Evolutionary conservation across 2,329 filamentous ascomycete genomes (phyloP).

Genomic region (Phialocephala sp.): DNA sequence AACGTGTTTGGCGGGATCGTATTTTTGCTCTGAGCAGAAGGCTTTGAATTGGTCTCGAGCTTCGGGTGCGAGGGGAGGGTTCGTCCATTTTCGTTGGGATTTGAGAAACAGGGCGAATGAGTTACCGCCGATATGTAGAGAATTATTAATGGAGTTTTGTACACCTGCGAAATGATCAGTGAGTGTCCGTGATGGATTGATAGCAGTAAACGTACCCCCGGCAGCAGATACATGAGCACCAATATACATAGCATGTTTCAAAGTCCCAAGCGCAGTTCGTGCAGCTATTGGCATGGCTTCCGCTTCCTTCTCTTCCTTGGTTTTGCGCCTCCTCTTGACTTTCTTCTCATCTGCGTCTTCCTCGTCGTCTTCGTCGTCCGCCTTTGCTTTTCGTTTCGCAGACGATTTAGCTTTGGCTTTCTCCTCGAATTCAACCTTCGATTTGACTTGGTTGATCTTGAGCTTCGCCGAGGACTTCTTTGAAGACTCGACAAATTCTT

Average conservation of each 20-base stretch:
- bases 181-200: slow-evolving; percentile 19
- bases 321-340: slow-evolving; percentile 53
- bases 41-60: slow-evolving; percentile 72
- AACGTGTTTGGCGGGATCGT: slow-evolving; percentile 73
- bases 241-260: slow-evolving; percentile 77
- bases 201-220: slow-evolving; percentile 64
- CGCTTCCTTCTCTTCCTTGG: slow-evolving; percentile 60
- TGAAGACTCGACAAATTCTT: slow-evolving; percentile 9
- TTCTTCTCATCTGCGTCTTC: slow-evolving; percentile 33
- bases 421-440: slow-evolving; percentile 30
- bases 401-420: slow-evolving; percentile 27
- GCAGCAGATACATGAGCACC: slow-evolving; percentile 92
- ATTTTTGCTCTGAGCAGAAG: slow-evolving; percentile 70
- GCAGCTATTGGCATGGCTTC: slow-evolving; percentile 68
- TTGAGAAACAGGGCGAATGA: slow-evolving; percentile 95
- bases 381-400: slow-evolving; percentile 39
- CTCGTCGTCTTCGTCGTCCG: slow-evolving; percentile 34
- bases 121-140: slow-evolving; percentile 84
- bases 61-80: slow-evolving; percentile 74
- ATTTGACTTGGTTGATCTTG: slow-evolving; percentile 32
- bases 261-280: slow-evolving; percentile 66
- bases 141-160: slow-evolving; percentile 84
- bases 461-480: slow-evolving; percentile 12
- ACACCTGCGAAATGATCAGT: slow-evolving; percentile 63
- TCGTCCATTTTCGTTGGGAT: slow-evolving; percentile 93